Conservation (phyloP, 371 early-diverging fungal species). For the Syncephalastrum racemosum region DNA sequence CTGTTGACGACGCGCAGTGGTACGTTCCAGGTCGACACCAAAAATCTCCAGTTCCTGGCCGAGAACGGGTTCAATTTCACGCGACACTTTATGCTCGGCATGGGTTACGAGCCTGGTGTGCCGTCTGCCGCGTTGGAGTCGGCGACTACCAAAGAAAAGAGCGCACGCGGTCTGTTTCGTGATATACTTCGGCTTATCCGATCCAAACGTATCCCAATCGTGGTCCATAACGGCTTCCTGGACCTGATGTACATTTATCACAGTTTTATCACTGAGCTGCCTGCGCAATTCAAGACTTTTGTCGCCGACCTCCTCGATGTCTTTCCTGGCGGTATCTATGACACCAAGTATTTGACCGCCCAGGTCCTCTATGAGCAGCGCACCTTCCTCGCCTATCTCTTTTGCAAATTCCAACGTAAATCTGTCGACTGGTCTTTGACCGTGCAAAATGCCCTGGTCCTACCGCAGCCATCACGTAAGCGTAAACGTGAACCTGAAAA, state of each 20-base stretch:
- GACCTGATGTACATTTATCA: conserved; percentile 90
- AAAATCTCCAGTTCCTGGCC: conserved; percentile 74
- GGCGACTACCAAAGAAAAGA: not conserved
- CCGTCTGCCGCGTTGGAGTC: too few species aligned
- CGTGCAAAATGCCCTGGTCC: conserved; percentile 1
- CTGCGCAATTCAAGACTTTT: conserved; percentile 66
- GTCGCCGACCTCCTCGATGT: conserved; percentile 69
- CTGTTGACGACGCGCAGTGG: conserved; percentile 26
- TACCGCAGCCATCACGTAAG: conserved; percentile 4
- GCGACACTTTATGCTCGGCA: conserved; percentile 68
- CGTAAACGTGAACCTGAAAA: conserved; percentile 20
- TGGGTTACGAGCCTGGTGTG: conserved; percentile 64
- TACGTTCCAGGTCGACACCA: conserved; percentile 57
- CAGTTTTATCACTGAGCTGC: conserved; percentile 76
- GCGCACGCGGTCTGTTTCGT: conserved; percentile 27
- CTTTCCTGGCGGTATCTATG: conserved; percentile 85
- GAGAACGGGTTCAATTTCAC: conserved; percentile 85
- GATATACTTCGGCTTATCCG: conserved; percentile 29
- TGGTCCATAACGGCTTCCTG: conserved; percentile 90
- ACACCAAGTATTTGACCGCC: conserved; percentile 87
- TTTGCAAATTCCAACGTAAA: conserved; percentile 61
- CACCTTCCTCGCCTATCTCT: conserved; percentile 80
- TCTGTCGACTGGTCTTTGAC: not conserved
- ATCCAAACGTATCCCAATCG: conserved; percentile 54
- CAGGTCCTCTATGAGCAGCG: conserved; percentile 58